Evolutionary conservation across 139 green algal species (phyloP).

Genomic region (Coelastrella sp.): DNA sequence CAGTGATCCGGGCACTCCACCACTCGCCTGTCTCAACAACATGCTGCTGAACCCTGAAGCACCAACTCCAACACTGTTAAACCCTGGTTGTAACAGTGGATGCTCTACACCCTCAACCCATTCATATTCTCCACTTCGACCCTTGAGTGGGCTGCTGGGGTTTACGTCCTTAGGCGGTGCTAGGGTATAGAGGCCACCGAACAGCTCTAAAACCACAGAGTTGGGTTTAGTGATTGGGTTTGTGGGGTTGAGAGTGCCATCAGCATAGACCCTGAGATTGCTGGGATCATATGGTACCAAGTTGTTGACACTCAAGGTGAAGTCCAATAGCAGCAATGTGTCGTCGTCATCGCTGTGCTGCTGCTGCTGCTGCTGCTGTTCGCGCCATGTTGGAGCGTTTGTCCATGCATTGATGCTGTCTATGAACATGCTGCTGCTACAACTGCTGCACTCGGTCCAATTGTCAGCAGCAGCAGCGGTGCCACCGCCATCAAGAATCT

Average conservation of each 20-base stretch:
- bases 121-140: not conserved
- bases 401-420: too few relatives aligned
- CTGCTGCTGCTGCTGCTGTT: not conserved
- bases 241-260: not conserved
- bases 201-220: slow-evolving; percentile 9
- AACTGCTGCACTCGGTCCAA: not conserved
- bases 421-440: not conserved
- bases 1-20: not conserved
- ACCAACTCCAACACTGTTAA: too few relatives aligned
- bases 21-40: not conserved
- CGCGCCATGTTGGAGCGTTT: too few relatives aligned
- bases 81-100: not conserved
- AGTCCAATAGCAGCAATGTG: slow-evolving; percentile 1
- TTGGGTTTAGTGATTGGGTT: not conserved
- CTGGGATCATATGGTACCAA: not conserved
- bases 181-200: slow-evolving; percentile 2
- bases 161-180: not conserved
- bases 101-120: not conserved
- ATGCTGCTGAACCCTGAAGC: not conserved
- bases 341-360: too few relatives aligned
- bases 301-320: not conserved
- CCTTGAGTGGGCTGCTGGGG: not conserved
- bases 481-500: not conserved
- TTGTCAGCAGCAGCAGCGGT: slow-evolving; percentile 9
- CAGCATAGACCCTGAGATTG: slow-evolving; percentile 2